These are phyloP conservation scores for Nicotiana paniculata DNA, from an alignment of 257 asterid genomes.

Conservation along the genomic window DNA sequence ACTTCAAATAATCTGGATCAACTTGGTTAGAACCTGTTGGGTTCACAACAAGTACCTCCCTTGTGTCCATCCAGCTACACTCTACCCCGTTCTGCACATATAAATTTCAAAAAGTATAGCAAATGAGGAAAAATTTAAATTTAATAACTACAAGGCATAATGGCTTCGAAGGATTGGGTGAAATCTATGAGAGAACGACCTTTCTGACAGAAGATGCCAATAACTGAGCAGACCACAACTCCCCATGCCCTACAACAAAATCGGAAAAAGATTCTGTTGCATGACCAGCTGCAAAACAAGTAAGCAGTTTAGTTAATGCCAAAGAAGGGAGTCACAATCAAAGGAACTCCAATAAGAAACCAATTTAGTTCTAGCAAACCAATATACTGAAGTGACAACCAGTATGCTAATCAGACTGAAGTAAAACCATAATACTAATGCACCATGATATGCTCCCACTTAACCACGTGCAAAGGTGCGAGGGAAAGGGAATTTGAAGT, in stretches of 20 bases:
- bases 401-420: not conserved
- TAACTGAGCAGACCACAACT: constrained; percentile 93
- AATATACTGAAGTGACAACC: not conserved
- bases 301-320: constrained; percentile 6
- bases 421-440: not conserved
- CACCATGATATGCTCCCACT: not conserved
- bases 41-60: constrained; percentile 88
- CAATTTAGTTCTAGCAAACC: not conserved
- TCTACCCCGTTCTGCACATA: constrained; percentile 59
- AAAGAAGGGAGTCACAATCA: not conserved
- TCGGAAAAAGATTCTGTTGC: constrained; percentile 96
- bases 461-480: not conserved
- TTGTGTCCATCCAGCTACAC: constrained; percentile 90
- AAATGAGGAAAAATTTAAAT: not conserved
- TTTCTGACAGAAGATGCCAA: constrained; percentile 70
- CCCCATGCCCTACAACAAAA: constrained; percentile 98
- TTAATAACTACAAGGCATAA: constrained; percentile 6
- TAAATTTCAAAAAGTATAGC: not conserved
- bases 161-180: constrained; percentile 9
- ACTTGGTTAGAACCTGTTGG: constrained; percentile 82
- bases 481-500: not conserved
- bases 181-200: constrained; percentile 38
- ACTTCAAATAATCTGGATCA: constrained; percentile 88
- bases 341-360: not conserved
- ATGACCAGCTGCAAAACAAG: constrained; percentile 85